Percentiles rank a stretch among this genome's conserved stretches.
These are phyloP conservation scores for Eutrema japonicum DNA, from an alignment of 345 rosid genomes.

Conservation along the genomic window DNA sequence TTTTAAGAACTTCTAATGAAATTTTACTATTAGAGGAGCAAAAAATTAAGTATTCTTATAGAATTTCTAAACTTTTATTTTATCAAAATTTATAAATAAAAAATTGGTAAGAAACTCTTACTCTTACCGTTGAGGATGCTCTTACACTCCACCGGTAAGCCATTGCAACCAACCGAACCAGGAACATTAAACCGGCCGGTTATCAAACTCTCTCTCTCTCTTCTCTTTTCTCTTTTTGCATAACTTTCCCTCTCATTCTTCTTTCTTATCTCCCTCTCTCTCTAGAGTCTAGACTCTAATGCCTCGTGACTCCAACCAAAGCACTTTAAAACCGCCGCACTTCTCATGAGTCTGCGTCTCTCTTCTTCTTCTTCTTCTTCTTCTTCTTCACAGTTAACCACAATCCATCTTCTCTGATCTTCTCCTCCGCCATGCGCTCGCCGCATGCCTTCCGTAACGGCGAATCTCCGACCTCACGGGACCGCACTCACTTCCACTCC, in stretches of 20 bases:
- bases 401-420: conserved; percentile 40
- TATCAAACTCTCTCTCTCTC: conserved; percentile 11
- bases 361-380: conserved; percentile 16
- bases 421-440: conserved; percentile 60
- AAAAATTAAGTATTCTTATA: too few species aligned
- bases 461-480: conserved; percentile 56
- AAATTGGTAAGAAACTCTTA: too few species aligned
- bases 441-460: conserved; percentile 71
- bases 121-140: too few species aligned
- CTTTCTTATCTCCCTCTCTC: conserved; percentile 27
- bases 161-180: not conserved
- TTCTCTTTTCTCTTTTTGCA: conserved; percentile 17
- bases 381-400: conserved; percentile 6
- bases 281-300: conserved; percentile 12
- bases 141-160: not conserved
- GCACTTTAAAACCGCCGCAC: conserved; percentile 31
- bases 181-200: conserved; percentile 25
- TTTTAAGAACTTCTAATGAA: too few species aligned
- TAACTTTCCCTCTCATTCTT: conserved; percentile 51
- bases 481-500: conserved; percentile 65
- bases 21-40: too few species aligned
- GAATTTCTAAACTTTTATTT: too few species aligned
- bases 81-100: too few species aligned
- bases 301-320: conserved; percentile 49
- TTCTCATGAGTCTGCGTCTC: conserved; percentile 46